Base-by-base conservation (phyloP, 441 rosid genomes). In the Monsonia emarginata region DNA sequence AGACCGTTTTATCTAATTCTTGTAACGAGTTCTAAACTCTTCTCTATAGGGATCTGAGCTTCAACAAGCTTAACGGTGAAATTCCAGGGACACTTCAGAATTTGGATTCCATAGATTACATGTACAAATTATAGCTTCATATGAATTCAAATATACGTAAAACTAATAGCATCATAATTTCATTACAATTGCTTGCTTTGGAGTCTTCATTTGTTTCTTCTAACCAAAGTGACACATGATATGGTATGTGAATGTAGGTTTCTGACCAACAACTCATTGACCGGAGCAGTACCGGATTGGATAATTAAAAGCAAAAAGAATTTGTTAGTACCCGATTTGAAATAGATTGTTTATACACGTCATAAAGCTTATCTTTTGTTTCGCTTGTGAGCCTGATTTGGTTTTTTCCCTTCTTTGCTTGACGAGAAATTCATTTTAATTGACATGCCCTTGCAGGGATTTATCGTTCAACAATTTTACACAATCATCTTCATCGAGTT, bases 381-480 rank as follows among this genome's bases (percentile, higher is more conserved):
- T 3, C 24, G 13, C 21, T 9, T 1, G 6, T 14, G 28, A 22
- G 21, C 14, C 9, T 8, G 5, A 22, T 8, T 8, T 19, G 21
- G 10, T 30, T 46, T 46, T 46, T 46, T 46, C 6, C 14, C 54
- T 46, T 46, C 0, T 18, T 46, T 46, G 9, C 5, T 46, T 50
- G 16, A n/a, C 58, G 4, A 19, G 1, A 52, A 26, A 34, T 52
- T 63, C 16, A 32, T 50, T 71, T 21, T 25, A 9, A 13, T 31
- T 69, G 44, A 65, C 25, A 52, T 42, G 25, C 28, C 54, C 13
- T 64, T 74, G 62, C 88, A 94, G 98, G 7, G 98, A 94, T 77
- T 73, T 90, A 63, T 94, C 98, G 63, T 85, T 87, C 79, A 94
- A 94, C 85, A 84, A 86, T 69, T 94, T 94, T 74, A 83, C 85